phyloP scores from a whole-genome alignment of 2,329 filamentous ascomycete genomes.

The Fusarium abutilonis region DNA sequence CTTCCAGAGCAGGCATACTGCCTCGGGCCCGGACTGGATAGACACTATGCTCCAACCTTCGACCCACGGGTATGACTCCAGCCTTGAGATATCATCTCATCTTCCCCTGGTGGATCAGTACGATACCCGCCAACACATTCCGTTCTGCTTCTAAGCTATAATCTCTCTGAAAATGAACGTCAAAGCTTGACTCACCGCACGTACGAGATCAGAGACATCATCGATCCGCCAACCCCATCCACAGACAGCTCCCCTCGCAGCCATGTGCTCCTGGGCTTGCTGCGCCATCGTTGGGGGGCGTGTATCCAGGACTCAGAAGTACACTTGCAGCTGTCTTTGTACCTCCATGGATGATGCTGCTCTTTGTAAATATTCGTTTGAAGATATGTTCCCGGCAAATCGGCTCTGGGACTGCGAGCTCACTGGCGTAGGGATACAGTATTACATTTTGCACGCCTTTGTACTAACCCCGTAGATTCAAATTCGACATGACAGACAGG shows the following conservation, averaged over 20 bases:
- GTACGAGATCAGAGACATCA: constrained; percentile 14
- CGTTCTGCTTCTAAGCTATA: constrained; percentile 23
- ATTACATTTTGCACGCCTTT: constrained; percentile 23
- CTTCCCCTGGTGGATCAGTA: constrained; percentile 9
- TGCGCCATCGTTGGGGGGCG: constrained; percentile 25
- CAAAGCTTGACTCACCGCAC: constrained; percentile 31
- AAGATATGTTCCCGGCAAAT: constrained; percentile 34
- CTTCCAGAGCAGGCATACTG: constrained; percentile 36
- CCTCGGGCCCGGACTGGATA: constrained; percentile 41
- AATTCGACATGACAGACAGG: not conserved
- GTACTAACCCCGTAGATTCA: constrained; percentile 11
- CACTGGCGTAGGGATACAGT: constrained; percentile 33
- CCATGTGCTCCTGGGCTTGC: constrained; percentile 38
- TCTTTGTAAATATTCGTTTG: constrained; percentile 9
- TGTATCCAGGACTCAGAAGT: constrained; percentile 22
- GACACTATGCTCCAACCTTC: constrained; percentile 20
- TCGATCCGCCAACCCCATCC: constrained; percentile 27
- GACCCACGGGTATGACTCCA: constrained; percentile 12
- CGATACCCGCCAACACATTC: constrained; percentile 8
- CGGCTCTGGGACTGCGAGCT: constrained; percentile 27
- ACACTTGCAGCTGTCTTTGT: constrained; percentile 5
- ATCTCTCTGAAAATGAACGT: constrained; percentile 17
- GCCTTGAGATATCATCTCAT: constrained; percentile 14
- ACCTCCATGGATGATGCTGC: not conserved
- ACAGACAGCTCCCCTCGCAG: constrained; percentile 28